phyloP scores from a whole-genome alignment of 1,139 yeast genomes.

The Candida buenavistaensis region DNA sequence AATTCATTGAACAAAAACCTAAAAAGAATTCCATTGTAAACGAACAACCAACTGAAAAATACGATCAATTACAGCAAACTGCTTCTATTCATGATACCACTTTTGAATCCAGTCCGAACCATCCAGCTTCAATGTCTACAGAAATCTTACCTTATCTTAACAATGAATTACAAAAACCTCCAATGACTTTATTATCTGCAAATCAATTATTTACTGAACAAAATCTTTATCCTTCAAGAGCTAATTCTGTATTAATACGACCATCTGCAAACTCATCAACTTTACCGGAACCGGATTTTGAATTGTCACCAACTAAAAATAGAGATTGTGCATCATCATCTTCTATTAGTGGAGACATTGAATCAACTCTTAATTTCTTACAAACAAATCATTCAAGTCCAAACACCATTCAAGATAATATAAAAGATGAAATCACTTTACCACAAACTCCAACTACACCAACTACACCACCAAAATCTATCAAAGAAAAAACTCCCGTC shows the following conservation, averaged over 20 bases:
- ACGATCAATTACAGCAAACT: constrained; percentile 37
- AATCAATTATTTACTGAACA: constrained; percentile 41
- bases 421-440: constrained; percentile 5
- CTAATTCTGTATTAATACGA: constrained; percentile 10
- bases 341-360: too few species aligned
- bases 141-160: constrained; percentile 32
- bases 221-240: constrained; percentile 6
- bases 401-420: constrained; percentile 1
- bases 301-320: constrained; percentile 21
- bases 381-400: neutral
- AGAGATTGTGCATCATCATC: neutral
- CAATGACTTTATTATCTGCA: constrained; percentile 31
- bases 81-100: constrained; percentile 44
- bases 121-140: constrained; percentile 4
- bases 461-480: too few species aligned
- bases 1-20: constrained; percentile 28
- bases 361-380: too few species aligned
- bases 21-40: constrained; percentile 34
- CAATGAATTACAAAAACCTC: constrained; percentile 35
- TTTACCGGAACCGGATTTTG: constrained; percentile 42
- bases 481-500: too few species aligned
- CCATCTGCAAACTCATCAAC: constrained; percentile 16
- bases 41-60: constrained; percentile 25
- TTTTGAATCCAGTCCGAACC: constrained; percentile 24
- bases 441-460: constrained; percentile 1